phyloP scores from a whole-genome alignment of 306 rosid species.

The Luffa acutangula region DNA sequence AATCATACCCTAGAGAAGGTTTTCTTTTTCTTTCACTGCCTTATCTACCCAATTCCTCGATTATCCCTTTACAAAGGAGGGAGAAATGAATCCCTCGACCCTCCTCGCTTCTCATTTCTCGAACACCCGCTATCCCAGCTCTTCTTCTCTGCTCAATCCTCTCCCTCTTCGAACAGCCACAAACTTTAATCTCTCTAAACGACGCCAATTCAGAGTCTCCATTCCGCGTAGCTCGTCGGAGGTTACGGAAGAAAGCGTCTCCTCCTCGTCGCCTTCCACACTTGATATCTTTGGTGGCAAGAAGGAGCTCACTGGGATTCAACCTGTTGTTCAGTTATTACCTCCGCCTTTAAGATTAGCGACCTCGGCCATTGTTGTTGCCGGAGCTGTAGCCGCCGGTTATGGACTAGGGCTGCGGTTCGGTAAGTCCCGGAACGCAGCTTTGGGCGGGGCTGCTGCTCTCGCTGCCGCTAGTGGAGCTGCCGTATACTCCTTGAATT shows the following conservation, averaged over 20 bases:
- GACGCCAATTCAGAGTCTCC: constrained; percentile 65
- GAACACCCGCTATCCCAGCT: constrained; percentile 20
- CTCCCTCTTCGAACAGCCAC: constrained; percentile 24
- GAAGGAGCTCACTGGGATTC: constrained; percentile 71
- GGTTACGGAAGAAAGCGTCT: constrained; percentile 13
- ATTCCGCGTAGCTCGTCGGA: constrained; percentile 39
- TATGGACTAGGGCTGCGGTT: constrained; percentile 64
- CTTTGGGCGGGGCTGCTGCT: constrained; percentile 77
- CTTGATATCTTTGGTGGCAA: constrained; percentile 26
- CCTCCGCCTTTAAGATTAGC: constrained; percentile 65
- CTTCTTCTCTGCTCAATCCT: constrained; percentile 33
- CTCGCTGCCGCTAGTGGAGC: constrained; percentile 74
- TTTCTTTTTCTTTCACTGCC: neutral
- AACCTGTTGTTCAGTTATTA: constrained; percentile 48
- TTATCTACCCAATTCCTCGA: neutral
- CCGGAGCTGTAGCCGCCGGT: constrained; percentile 80
- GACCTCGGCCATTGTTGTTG: constrained; percentile 57
- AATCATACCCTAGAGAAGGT: neutral
- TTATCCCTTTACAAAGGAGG: neutral
- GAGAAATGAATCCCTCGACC: constrained; percentile 64
- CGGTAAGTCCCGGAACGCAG: constrained; percentile 44
- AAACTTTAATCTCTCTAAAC: constrained; percentile 11
- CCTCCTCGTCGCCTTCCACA: constrained; percentile 17
- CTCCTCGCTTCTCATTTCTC: constrained; percentile 33
- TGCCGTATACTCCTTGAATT: constrained; percentile 54